phyloP scores from a whole-genome alignment of 1,139 yeast species.

The Candida sp. region DNA sequence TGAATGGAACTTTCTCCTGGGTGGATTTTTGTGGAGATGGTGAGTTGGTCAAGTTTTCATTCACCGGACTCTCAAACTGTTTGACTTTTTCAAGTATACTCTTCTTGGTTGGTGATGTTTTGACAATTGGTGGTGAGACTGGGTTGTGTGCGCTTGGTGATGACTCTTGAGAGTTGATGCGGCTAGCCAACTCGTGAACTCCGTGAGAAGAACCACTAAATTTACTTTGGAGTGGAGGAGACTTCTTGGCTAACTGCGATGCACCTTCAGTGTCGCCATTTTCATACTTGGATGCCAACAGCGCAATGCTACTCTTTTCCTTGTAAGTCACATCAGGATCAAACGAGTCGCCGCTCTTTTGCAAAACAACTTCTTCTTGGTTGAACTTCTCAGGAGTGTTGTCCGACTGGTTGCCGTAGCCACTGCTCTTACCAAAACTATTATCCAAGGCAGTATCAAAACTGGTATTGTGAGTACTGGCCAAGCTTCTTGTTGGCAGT shows the following conservation, averaged over 20 bases:
- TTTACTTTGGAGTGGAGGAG: conserved; percentile 20
- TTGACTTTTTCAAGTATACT: conserved; percentile 41
- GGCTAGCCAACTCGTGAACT: conserved; percentile 1
- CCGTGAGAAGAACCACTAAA: conserved; percentile 12
- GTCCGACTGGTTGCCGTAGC: neutral
- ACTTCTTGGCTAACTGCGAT: conserved; percentile 7
- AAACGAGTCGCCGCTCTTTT: neutral
- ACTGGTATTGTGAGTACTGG: conserved; percentile 2
- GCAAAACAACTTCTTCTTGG: neutral
- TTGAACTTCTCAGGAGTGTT: neutral
- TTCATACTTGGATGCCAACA: conserved; percentile 19
- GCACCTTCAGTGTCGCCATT: conserved; percentile 10
- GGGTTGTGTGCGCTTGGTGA: conserved; percentile 2
- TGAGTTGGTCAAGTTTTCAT: neutral
- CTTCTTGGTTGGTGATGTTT: conserved; percentile 8
- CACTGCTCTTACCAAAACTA: neutral
- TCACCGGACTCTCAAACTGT: conserved; percentile 37
- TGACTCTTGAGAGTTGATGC: conserved; percentile 4
- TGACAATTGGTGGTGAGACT: conserved; percentile 4
- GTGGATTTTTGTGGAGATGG: conserved; percentile 12
- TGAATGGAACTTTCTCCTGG: conserved; percentile 7
- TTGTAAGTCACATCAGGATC: neutral
- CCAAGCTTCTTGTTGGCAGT: neutral
- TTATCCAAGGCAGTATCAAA: conserved; percentile 5
- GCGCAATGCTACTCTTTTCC: conserved; percentile 3